phyloP scores from a whole-genome alignment of 2,329 filamentous ascomycete species.

The Pseudogymnoascus sp. region DNA sequence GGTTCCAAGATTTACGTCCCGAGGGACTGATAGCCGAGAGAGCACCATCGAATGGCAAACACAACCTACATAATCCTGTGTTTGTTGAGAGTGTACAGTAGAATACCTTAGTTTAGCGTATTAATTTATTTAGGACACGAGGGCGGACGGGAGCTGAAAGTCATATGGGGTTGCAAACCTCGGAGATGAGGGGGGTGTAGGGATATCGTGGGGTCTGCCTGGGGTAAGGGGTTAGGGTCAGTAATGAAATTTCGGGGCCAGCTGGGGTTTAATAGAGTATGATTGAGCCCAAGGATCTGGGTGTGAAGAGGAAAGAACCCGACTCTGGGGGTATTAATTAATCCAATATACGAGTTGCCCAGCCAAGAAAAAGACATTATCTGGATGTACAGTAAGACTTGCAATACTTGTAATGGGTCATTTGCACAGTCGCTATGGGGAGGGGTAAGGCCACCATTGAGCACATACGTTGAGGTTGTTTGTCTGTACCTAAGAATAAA shows the following conservation, averaged over 20 bases:
- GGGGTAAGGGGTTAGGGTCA: neutral
- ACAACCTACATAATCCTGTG: neutral
- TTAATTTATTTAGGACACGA: neutral
- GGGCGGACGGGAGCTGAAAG: neutral
- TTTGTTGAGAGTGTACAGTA: neutral
- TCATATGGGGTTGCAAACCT: neutral
- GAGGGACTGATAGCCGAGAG: neutral
- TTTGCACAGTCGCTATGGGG: neutral
- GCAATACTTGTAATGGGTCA: neutral
- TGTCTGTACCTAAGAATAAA: neutral
- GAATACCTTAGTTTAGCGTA: neutral
- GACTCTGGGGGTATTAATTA: neutral
- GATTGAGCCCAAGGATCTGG: neutral
- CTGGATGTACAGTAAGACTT: neutral
- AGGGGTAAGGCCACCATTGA: neutral
- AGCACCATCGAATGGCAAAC: neutral
- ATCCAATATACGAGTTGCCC: neutral
- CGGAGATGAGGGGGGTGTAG: slow-evolving; percentile 3
- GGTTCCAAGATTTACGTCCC: neutral
- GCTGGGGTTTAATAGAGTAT: neutral
- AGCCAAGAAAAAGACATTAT: neutral
- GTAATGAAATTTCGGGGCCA: neutral
- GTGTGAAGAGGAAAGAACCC: neutral
- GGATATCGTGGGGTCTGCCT: neutral
- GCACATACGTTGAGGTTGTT: neutral